Evolutionary conservation across 495 filamentous ascomycete species (phyloP), one percentile per base, ranked within the genome.

Genomic region (Lepraria neglecta): DNA sequence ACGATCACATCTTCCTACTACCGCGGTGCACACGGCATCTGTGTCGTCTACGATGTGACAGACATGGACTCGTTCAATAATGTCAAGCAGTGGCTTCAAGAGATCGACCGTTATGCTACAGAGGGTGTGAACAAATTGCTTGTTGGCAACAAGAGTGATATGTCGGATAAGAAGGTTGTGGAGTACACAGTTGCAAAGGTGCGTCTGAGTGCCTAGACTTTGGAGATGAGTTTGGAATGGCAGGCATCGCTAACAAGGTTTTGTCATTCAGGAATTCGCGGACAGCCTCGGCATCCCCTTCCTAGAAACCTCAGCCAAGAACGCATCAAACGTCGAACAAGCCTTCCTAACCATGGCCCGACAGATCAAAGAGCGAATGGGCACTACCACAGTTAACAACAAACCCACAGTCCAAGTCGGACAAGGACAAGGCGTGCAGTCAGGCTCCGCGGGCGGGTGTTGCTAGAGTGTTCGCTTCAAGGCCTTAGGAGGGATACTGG

Each of bases 11-110:
- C 92, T 24, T 97, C 95, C 58, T 98, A 98, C 85, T 98, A 98
- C 81, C 89, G 94, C 72, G 94, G 87, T 66, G 94, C 94, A 67
- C 95, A 98, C 75, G 94, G 94, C 68, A 98, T 98, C 78, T 98
- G 94, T 77, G 94, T 98, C 58, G 94, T 98, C 72, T 98, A 97
- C 81, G 94, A 98, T 84, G 95, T 98, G 72, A 98, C 94, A 47
- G 95, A 98, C 73, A 97, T 97, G 95, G 95, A 97, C 77, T 95
- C 89, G 47, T 98, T 97, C 90, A 97, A 97, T 84, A 97, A 97
- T 78, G 95, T 98, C 68, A 97, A 97, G 88, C 95, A 97, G 81
- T 98, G 94, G 94, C 87, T 98, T 61, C 95, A 97, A 74, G 95
- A 98, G 78, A 98, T 98, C 66, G 95, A 98, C 77, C 85, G 95